Percentiles rank a stretch among this genome's conserved stretches.
phyloP scores from a whole-genome alignment of 2,329 filamentous ascomycete genomes.

The Didymellaceae sp. region DNA sequence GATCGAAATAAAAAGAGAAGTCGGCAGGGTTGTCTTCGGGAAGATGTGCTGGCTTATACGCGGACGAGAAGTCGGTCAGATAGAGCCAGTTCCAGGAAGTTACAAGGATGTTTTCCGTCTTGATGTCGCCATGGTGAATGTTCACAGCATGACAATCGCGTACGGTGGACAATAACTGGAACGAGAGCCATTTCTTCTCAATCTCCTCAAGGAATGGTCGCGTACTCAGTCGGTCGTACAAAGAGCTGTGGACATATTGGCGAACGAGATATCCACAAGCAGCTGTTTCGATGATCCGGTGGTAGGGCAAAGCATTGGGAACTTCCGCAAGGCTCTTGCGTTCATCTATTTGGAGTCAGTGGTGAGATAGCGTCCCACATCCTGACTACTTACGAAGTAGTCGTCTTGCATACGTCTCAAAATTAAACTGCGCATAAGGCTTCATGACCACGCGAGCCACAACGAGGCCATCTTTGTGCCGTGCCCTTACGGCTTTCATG shows the following conservation, averaged over 20 bases:
- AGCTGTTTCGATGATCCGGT: conserved; percentile 88
- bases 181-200: conserved; percentile 98
- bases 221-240: conserved; percentile 95
- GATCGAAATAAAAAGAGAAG: conserved; percentile 98
- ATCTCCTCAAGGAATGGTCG: conserved; percentile 96
- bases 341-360: conserved; percentile 66
- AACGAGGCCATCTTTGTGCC: conserved; percentile 87
- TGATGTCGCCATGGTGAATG: conserved; percentile 97
- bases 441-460: conserved; percentile 96
- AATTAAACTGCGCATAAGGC: conserved; percentile 80
- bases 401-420: conserved; percentile 78
- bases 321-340: conserved; percentile 79
- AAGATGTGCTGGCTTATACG: conserved; percentile 91
- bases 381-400: conserved; percentile 70
- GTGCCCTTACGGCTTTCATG: conserved; percentile 93
- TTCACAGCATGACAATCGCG: conserved; percentile 89
- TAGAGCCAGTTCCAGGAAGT: conserved; percentile 99
- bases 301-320: conserved; percentile 89
- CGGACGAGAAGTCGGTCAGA: conserved; percentile 93
- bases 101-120: conserved; percentile 94
- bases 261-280: conserved; percentile 91
- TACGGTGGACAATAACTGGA: conserved; percentile 89
- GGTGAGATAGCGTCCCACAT: neutral
- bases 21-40: conserved; percentile 97
- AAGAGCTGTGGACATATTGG: conserved; percentile 93